phyloP scores from a whole-genome alignment of 2,329 filamentous ascomycete genomes.

The Fusarium domesticum region DNA sequence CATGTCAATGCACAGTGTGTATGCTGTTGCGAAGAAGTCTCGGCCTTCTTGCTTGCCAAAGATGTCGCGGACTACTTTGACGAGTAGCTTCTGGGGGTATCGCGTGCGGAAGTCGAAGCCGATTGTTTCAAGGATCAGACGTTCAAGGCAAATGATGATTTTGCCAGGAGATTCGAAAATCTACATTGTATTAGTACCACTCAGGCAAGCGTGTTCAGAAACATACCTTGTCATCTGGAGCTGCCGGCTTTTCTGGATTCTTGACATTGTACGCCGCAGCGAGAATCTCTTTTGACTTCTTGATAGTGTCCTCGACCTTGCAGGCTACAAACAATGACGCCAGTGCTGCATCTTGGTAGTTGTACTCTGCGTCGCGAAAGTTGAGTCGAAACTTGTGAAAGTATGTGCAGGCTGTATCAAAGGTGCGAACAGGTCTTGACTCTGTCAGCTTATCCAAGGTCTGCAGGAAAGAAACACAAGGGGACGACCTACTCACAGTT shows the following conservation, averaged over 20 bases:
- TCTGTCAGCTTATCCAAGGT: slow-evolving; percentile 8
- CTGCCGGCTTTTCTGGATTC: slow-evolving; percentile 61
- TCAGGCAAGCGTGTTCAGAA: too few species aligned
- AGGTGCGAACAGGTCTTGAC: slow-evolving; percentile 78
- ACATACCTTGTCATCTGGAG: slow-evolving; percentile 77
- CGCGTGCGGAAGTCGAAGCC: slow-evolving; percentile 92
- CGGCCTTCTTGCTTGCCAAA: slow-evolving; percentile 42
- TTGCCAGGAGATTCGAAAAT: slow-evolving; percentile 77
- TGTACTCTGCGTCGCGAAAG: slow-evolving; percentile 82
- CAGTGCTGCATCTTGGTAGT: slow-evolving; percentile 80
- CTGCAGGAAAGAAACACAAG: too few species aligned
- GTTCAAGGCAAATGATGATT: slow-evolving; percentile 82
- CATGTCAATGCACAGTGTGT: slow-evolving; percentile 80
- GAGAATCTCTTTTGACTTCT: slow-evolving; percentile 91
- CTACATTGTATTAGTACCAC: slow-evolving; percentile 41
- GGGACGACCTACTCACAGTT: slow-evolving; percentile 54
- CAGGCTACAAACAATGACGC: slow-evolving; percentile 89
- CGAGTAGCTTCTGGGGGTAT: slow-evolving; percentile 79
- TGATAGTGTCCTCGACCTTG: slow-evolving; percentile 97
- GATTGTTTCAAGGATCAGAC: slow-evolving; percentile 87
- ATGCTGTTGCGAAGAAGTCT: slow-evolving; percentile 65
- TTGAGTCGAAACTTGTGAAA: slow-evolving; percentile 91
- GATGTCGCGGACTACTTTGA: slow-evolving; percentile 70
- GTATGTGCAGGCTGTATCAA: slow-evolving; percentile 85
- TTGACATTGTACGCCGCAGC: slow-evolving; percentile 88